Conservation (phyloP, 495 filamentous ascomycete genomes). For the Glarea lozoyensis region DNA sequence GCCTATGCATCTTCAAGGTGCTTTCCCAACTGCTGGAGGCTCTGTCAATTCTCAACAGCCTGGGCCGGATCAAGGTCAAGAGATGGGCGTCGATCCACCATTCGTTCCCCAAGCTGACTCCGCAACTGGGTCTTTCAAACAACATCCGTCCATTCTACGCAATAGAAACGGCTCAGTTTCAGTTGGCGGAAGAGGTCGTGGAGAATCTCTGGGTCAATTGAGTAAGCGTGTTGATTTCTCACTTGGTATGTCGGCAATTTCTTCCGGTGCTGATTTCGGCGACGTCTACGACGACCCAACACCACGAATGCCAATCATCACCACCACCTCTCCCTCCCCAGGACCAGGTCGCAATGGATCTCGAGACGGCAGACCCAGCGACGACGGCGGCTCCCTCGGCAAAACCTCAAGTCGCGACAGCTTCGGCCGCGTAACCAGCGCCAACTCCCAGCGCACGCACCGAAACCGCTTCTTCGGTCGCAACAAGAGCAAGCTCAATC, state of each 20-base stretch:
- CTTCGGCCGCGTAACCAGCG: conserved; percentile 1
- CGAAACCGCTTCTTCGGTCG: conserved; percentile 29
- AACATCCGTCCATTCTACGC: conserved; percentile 45
- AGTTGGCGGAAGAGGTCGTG: conserved; percentile 40
- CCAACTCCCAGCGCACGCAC: conserved; percentile 14
- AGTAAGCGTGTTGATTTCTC: conserved; percentile 68
- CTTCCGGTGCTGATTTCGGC: conserved; percentile 51
- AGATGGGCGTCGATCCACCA: conserved; percentile 40
- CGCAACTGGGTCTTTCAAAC: not conserved
- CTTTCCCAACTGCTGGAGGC: conserved; percentile 5
- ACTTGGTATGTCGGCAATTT: conserved; percentile 55
- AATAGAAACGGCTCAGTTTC: conserved; percentile 29
- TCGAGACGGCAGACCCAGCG: not conserved
- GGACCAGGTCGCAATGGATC: not conserved
- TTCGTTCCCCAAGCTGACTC: not conserved
- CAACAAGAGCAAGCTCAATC: conserved; percentile 12
- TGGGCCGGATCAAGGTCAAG: conserved; percentile 15
- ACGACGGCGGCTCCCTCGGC: conserved; percentile 3
- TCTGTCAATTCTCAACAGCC: not conserved
- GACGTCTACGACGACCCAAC: conserved; percentile 56
- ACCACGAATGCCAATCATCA: conserved; percentile 10
- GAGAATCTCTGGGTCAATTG: conserved; percentile 52
- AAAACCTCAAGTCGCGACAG: conserved; percentile 16
- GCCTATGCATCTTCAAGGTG: conserved; percentile 33
- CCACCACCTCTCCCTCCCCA: conserved; percentile 5